Conservation (phyloP, 306 rosid species). For the Medicago lupulina region DNA sequence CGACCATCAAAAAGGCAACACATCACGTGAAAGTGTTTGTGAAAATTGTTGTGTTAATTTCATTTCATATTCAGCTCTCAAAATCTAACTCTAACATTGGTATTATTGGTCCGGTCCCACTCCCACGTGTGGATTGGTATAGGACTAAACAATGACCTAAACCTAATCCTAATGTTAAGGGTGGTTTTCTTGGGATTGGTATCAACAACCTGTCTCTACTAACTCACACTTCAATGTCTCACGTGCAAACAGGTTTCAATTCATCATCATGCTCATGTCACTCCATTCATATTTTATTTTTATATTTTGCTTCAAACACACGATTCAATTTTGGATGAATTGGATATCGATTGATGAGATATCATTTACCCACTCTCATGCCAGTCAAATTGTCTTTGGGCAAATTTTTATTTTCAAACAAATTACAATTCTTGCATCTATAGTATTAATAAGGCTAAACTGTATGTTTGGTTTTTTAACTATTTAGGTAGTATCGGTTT, state of each 20-base stretch:
- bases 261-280: conserved; percentile 21
- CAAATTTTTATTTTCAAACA: too few species aligned
- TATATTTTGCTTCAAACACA: too few species aligned
- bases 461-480: too few species aligned
- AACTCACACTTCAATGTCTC: conserved; percentile 22
- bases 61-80: not conserved
- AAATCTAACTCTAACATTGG: too few species aligned
- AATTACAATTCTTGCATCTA: too few species aligned
- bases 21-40: conserved; percentile 55
- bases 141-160: not conserved
- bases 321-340: too few species aligned
- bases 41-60: not conserved
- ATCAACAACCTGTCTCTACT: conserved; percentile 17
- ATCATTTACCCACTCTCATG: too few species aligned
- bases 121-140: not conserved
- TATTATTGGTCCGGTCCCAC: not conserved
- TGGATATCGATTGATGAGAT: too few species aligned
- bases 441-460: too few species aligned
- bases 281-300: too few species aligned
- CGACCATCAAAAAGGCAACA: conserved; percentile 65
- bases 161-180: conserved; percentile 24
- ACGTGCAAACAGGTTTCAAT: conserved; percentile 19
- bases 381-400: too few species aligned
- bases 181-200: conserved; percentile 49
- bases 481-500: too few species aligned